Percentiles rank a stretch among this genome's conserved stretches.
phyloP scores from a whole-genome alignment of 2,329 filamentous ascomycete genomes.

The Dactylonectria estremocensis region DNA sequence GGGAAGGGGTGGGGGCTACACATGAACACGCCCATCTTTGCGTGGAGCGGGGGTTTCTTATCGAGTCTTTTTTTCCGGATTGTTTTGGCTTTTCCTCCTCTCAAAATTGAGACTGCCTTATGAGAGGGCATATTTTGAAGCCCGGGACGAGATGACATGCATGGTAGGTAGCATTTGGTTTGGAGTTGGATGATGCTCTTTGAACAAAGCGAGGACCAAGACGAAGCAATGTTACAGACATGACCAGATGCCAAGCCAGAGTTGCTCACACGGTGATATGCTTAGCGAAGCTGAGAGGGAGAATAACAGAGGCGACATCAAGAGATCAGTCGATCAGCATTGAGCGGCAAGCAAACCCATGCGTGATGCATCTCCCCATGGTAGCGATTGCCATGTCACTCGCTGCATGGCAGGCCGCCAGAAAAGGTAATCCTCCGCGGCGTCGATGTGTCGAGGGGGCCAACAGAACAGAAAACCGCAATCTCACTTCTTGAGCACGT shows the following conservation, averaged over 20 bases:
- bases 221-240: constrained; percentile 1
- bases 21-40: constrained; percentile 32
- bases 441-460: neutral
- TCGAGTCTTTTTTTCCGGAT: constrained; percentile 23
- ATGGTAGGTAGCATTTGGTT: constrained; percentile 20
- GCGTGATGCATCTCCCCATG: constrained; percentile 1
- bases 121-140: constrained; percentile 8
- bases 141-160: constrained; percentile 8
- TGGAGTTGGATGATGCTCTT: constrained; percentile 27
- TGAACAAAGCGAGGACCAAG: constrained; percentile 1
- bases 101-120: constrained; percentile 28
- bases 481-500: constrained; percentile 3
- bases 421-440: neutral
- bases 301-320: neutral
- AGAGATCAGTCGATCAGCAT: constrained; percentile 6
- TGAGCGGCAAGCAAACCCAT: neutral
- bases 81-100: constrained; percentile 30
- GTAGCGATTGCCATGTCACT: neutral
- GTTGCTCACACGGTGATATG: neutral
- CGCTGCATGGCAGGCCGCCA: neutral
- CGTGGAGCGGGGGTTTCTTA: constrained; percentile 37
- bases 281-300: neutral
- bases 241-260: constrained; percentile 8
- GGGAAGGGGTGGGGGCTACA: constrained; percentile 35
- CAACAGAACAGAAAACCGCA: constrained; percentile 13